A percentile compares a stretch with the other conserved stretches of the same genome.
Evolutionary conservation across 768 basidiomycete genomes (phyloP).

Genomic region (Auriscalpium microsporum): DNA sequence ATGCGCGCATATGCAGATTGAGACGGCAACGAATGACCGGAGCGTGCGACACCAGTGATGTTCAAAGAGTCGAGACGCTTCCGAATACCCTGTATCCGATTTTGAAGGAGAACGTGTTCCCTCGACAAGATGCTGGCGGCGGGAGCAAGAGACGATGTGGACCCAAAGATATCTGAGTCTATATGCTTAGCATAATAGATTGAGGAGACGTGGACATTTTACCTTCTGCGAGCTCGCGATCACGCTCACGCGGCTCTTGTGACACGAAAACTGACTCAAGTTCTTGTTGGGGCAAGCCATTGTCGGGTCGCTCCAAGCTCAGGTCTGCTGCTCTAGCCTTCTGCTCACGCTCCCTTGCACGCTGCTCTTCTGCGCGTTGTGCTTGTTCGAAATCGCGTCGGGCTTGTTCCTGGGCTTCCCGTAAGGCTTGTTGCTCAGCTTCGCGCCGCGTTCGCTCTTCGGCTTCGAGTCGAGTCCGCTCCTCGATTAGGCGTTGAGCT

Average conservation of each 20-base stretch:
- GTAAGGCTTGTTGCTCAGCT: background rate
- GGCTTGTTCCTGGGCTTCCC: background rate
- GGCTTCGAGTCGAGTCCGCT: slow-evolving; percentile 12
- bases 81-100: slow-evolving; percentile 43
- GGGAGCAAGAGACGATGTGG: background rate
- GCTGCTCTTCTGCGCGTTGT: too few relatives aligned
- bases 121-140: background rate
- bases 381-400: background rate
- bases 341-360: too few relatives aligned
- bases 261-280: background rate
- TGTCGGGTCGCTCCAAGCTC: too few relatives aligned
- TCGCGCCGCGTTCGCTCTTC: slow-evolving; percentile 3
- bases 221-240: background rate
- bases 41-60: slow-evolving; percentile 44
- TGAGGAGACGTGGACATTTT: background rate
- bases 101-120: slow-evolving; percentile 38
- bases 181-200: background rate
- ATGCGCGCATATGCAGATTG: slow-evolving; percentile 39
- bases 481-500: slow-evolving; percentile 20
- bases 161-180: slow-evolving; percentile 2
- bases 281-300: too few relatives aligned
- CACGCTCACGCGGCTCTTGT: background rate
- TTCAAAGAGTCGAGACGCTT: slow-evolving; percentile 54
- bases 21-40: slow-evolving; percentile 40
- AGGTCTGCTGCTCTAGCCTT: too few relatives aligned